phyloP scores from a whole-genome alignment of 2,329 filamentous ascomycete genomes.

The Camptophora hylomeconis region DNA sequence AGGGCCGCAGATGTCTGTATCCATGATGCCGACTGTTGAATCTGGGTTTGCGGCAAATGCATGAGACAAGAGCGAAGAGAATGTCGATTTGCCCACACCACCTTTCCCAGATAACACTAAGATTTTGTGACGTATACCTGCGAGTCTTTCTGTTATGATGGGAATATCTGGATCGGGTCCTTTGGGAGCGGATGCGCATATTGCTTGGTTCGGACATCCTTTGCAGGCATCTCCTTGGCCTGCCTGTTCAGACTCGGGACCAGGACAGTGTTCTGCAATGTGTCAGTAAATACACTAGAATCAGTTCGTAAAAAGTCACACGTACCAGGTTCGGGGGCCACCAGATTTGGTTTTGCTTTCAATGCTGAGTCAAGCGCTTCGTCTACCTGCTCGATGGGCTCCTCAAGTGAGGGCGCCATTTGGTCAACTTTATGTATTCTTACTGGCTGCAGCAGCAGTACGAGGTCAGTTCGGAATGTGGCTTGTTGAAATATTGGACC shows the following conservation, averaged over 20 bases:
- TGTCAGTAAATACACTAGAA: conserved; percentile 2
- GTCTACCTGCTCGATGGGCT: conserved; percentile 39
- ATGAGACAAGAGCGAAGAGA: conserved; percentile 76
- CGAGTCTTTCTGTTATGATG: conserved; percentile 69
- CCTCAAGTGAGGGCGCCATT: conserved; percentile 79
- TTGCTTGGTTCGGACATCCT: conserved; percentile 88
- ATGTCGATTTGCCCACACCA: conserved; percentile 91
- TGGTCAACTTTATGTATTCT: no score
- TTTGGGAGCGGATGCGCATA: conserved; percentile 88
- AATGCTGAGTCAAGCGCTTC: conserved; percentile 64
- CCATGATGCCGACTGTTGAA: conserved; percentile 82
- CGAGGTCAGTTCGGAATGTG: no score
- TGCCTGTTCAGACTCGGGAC: conserved; percentile 46
- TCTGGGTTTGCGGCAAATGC: conserved; percentile 73
- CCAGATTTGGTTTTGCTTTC: conserved; percentile 67
- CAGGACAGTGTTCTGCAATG: conserved; percentile 70
- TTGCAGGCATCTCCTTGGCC: conserved; percentile 69
- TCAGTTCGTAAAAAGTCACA: conserved; percentile 3
- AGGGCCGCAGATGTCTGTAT: conserved; percentile 93
- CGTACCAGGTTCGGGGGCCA: conserved; percentile 74
- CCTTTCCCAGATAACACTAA: conserved; percentile 89
- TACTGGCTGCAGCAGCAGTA: no score
- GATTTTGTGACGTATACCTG: conserved; percentile 78
- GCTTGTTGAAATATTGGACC: no score
- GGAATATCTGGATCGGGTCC: conserved; percentile 91